Conservation (phyloP, 768 basidiomycete genomes). For the Hysterangium stoloniferum region DNA sequence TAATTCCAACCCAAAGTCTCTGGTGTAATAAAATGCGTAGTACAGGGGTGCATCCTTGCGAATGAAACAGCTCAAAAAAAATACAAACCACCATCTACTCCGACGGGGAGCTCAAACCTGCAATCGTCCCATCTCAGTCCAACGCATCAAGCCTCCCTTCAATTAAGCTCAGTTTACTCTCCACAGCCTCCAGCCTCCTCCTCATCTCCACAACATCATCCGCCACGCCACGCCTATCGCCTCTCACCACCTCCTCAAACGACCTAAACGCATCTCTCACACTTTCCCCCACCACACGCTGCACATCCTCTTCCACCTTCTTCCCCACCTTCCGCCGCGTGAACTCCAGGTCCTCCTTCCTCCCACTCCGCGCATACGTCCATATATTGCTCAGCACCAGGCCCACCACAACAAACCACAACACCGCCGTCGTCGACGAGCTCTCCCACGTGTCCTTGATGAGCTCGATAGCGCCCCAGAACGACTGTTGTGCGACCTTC, state of each 20-base stretch:
- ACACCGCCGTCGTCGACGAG: slow-evolving; percentile 59
- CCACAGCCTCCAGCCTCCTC: slow-evolving; percentile 46
- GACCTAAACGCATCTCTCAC: slow-evolving; percentile 17
- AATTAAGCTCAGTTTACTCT: slow-evolving; percentile 38
- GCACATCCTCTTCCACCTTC: slow-evolving; percentile 37
- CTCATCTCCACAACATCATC: slow-evolving; percentile 43
- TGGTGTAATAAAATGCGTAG: too few relatives aligned
- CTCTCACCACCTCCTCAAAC: slow-evolving; percentile 15
- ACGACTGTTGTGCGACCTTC: slow-evolving; percentile 62
- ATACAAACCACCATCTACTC: too few relatives aligned
- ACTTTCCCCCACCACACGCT: slow-evolving; percentile 16
- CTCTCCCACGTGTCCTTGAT: slow-evolving; percentile 75
- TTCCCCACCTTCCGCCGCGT: slow-evolving; percentile 70
- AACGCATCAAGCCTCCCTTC: not conserved
- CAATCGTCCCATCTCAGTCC: too few relatives aligned
- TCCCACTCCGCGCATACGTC: slow-evolving; percentile 50
- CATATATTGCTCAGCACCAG: slow-evolving; percentile 74
- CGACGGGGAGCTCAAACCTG: too few relatives aligned
- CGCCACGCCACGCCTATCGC: slow-evolving; percentile 25
- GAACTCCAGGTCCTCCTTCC: slow-evolving; percentile 43
- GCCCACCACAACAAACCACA: slow-evolving; percentile 64
- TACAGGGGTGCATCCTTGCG: too few relatives aligned
- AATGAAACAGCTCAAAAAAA: too few relatives aligned
- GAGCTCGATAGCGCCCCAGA: slow-evolving; percentile 67
- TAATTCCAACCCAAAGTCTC: too few relatives aligned